Base-by-base conservation (phyloP, 2,329 filamentous ascomycete genomes). In the Chaetomiaceae sp. region DNA sequence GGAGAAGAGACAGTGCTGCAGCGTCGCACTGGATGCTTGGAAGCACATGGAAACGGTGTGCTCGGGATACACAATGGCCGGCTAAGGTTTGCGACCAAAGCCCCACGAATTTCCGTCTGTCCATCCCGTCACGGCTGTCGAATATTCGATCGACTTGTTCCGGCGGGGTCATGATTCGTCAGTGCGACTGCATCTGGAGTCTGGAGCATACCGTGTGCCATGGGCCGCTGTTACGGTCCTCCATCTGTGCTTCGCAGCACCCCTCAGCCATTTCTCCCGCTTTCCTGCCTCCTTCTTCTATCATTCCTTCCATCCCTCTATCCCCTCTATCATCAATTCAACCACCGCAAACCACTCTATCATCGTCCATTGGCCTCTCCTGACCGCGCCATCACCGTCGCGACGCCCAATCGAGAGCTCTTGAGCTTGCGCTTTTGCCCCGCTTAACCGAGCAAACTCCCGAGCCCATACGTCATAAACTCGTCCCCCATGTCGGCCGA, bases 401-500 rank as follows among this genome's bases (percentile, higher is more conserved):
- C 45, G 22, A 27, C 44, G 3, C 40, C 20, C 42, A 50, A 46
- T 40, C 34, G 25, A 37, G 45, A 17, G 25, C 27, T 12, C n/a
- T n/a, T n/a, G n/a, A 36, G 17, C 14, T 47, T 42, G 12, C 34
- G 14, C n/a, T 27, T 42, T n/a, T 33, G 17, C 34, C 19, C 38
- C 27, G 11, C 20, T 20, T 44, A 20, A 17, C 40, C 27, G 5
- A 19, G 42, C 36, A 25, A 44, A 27, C 51, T 39, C n/a, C n/a
- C n/a, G n/a, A 14, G 37, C 43, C 15, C 15, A 54, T 64, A 65
- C 63, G 63, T 63, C 63, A 65, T 65, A 51, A 31, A 7, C 27
- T 7, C 14, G 27, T 58, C 58, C 56, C 55, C 58, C 48, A 65
- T 64, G 62, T 54, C 63, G 38, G 50, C 53, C 33, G 57, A 61